Conservation (phyloP, 371 early-diverging fungal genomes). For the Syncephalastrum contaminatum region DNA sequence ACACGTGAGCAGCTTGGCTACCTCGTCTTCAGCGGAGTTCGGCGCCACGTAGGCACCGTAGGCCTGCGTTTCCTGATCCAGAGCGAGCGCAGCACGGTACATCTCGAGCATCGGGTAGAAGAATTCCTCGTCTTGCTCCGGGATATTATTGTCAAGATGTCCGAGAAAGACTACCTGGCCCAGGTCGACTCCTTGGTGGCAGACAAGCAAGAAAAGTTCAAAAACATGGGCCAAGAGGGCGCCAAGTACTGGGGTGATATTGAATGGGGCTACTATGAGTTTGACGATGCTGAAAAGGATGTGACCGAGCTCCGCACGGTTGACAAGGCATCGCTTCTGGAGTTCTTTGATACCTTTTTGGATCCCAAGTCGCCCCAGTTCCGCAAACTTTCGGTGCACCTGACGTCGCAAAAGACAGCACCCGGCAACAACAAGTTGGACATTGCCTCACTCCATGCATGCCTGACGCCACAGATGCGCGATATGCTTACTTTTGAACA, state of each 20-base stretch:
- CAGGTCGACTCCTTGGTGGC: conserved; percentile 72
- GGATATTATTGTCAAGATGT: conserved; percentile 60
- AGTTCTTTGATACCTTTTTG: conserved; percentile 59
- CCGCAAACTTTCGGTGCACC: conserved; percentile 69
- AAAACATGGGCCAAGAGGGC: conserved; percentile 81
- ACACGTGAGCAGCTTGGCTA: conserved; percentile 91
- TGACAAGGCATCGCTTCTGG: conserved; percentile 47
- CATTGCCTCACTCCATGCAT: conserved; percentile 20
- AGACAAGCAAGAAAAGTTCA: conserved; percentile 74
- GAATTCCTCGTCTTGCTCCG: conserved; percentile 65
- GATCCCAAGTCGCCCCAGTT: conserved; percentile 50
- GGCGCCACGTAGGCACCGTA: conserved; percentile 60
- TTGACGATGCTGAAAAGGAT: conserved; percentile 64
- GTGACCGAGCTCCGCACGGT: conserved; percentile 54
- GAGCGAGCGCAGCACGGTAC: conserved; percentile 83
- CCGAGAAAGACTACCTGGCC: conserved; percentile 69
- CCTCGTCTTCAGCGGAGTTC: conserved; percentile 71
- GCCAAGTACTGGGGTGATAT: conserved; percentile 77
- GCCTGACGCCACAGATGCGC: conserved; percentile 6
- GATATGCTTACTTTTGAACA: conserved; percentile 14
- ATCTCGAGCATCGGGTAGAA: conserved; percentile 78
- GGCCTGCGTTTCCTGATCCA: conserved; percentile 83
- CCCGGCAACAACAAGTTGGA: conserved; percentile 9
- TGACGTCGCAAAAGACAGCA: conserved; percentile 53
- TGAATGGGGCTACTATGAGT: conserved; percentile 77